phyloP scores from a whole-genome alignment of 371 early-diverging fungal species.

The Chytridiales sp. region DNA sequence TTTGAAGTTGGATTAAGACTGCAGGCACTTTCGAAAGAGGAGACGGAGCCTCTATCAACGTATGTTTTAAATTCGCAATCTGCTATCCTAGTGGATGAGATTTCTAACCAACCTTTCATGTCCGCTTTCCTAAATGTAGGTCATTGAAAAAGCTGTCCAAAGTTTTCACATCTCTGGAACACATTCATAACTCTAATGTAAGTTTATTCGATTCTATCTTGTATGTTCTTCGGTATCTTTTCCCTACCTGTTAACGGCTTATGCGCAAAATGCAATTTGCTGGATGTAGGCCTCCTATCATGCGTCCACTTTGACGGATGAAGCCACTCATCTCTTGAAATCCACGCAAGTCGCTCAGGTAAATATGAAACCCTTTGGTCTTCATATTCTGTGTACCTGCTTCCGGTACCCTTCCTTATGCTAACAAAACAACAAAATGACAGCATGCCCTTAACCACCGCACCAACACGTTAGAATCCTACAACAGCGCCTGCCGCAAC shows the following conservation, averaged over 20 bases:
- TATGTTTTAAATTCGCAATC: conserved; percentile 4
- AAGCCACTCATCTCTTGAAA: conserved; percentile 3
- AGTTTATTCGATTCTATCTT: not conserved
- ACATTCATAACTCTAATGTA: not conserved
- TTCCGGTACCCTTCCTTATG: too few relatives aligned
- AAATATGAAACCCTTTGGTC: not conserved
- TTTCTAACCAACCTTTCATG: too few relatives aligned
- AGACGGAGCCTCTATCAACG: conserved; percentile 11
- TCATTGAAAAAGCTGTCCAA: conserved; percentile 10
- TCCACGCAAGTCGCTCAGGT: conserved; percentile 12
- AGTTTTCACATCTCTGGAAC: conserved; percentile 2
- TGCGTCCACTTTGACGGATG: not conserved
- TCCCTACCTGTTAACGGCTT: not conserved
- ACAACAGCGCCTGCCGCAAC: conserved; percentile 31
- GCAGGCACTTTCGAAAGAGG: conserved; percentile 1
- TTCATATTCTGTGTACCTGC: too few relatives aligned
- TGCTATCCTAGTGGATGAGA: not conserved
- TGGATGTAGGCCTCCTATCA: conserved; percentile 7
- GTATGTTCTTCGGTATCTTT: not conserved
- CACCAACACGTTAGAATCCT: conserved; percentile 11
- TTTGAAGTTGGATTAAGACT: conserved; percentile 19
- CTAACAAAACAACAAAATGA: too few relatives aligned
- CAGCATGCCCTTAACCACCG: conserved; percentile 27
- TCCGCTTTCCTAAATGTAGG: not conserved
- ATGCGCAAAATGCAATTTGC: not conserved